Base-by-base conservation (phyloP, 208 protist species). In the Leishmania gerbilli region DNA sequence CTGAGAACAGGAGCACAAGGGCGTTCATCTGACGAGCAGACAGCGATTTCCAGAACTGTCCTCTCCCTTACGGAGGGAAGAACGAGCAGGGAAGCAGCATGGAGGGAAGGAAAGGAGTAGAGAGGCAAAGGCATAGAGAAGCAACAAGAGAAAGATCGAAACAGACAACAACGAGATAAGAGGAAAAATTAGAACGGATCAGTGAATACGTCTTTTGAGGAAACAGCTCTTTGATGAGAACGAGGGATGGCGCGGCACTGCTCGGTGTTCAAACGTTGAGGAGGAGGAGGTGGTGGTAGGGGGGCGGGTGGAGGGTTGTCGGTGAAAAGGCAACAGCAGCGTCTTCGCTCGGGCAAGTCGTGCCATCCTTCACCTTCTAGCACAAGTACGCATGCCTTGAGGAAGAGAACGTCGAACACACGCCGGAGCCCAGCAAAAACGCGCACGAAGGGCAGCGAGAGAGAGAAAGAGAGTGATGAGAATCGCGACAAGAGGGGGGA, bases 181-280 rank as follows among this genome's bases (percentile, higher is more conserved):
- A 56, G 15, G 49, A n/a, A 51, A 74, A 51, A 74, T 8, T 17
- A 53, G 69, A 74, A 51, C 2, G 49, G 24, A 74, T 34, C 5
- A 56, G 71, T 51, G 47, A 75, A 56, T 51, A 55, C 15, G 40
- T 42, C 72, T 76, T 76, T 76, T 76, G 72, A 76, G 8, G 72
- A 42, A 62, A 19, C 47, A 40, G 34, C 11, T 17, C 40, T 49
- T 72, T 6, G 67, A n/a, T 49, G 34, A 17, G 40, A 72, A 49
- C n/a, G 42, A 49, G 67, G 27, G 9, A 21, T 7, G 21, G 21
- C 45, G 3, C n/a, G 8, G 24, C 62, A 68, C 62, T 40, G 31
- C 31, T 68, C 62, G 31, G 62, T 7, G 31, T 21, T 31, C 31
- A 11, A 17, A 8, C 31, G 31, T 40, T 31, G 31, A 51, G 69